A percentile compares a stretch with the other conserved stretches of the same genome.
Conservation (phyloP, 2,329 filamentous ascomycete genomes). For the Whalleya microplaca region DNA sequence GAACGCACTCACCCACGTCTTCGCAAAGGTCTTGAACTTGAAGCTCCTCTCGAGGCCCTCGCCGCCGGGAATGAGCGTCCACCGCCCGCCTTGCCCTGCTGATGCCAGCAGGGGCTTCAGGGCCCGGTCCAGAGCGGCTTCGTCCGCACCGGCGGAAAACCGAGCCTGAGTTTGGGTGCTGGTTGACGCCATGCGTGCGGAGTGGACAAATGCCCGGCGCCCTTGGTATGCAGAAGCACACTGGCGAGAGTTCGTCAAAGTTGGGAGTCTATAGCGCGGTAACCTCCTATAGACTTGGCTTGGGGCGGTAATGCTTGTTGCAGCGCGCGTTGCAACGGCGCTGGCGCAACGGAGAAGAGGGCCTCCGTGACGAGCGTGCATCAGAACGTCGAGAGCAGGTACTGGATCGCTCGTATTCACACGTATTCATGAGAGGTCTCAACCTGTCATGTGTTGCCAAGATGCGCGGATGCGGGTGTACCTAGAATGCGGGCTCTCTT, state of each 20-base stretch:
- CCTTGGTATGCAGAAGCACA: slow-evolving; percentile 11
- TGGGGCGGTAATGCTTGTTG: not conserved
- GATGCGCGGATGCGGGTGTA: not conserved
- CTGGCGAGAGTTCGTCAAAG: not conserved
- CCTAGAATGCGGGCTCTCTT: too few species aligned
- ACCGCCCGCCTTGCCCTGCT: slow-evolving; percentile 43
- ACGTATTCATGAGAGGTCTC: not conserved
- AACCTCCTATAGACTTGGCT: not conserved
- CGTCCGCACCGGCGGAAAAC: slow-evolving; percentile 53
- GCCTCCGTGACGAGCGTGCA: slow-evolving; percentile 13
- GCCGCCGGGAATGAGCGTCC: slow-evolving; percentile 55
- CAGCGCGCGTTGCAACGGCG: not conserved
- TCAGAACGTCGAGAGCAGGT: slow-evolving; percentile 13
- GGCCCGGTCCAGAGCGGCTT: slow-evolving; percentile 39
- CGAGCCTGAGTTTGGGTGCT: slow-evolving; percentile 13
- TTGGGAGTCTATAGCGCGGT: slow-evolving; percentile 6
- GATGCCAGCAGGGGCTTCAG: slow-evolving; percentile 42
- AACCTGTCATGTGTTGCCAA: not conserved
- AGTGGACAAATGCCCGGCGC: slow-evolving; percentile 16
- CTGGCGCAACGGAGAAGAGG: slow-evolving; percentile 12
- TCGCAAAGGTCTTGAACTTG: slow-evolving; percentile 67
- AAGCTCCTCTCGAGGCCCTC: slow-evolving; percentile 63
- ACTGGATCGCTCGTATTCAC: not conserved
- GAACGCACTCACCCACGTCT: slow-evolving; percentile 60
- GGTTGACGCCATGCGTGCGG: slow-evolving; percentile 16